These are phyloP conservation scores for Penicillium robsamsonii DNA, from an alignment of 495 filamentous ascomycete species.

Conservation along the genomic window DNA sequence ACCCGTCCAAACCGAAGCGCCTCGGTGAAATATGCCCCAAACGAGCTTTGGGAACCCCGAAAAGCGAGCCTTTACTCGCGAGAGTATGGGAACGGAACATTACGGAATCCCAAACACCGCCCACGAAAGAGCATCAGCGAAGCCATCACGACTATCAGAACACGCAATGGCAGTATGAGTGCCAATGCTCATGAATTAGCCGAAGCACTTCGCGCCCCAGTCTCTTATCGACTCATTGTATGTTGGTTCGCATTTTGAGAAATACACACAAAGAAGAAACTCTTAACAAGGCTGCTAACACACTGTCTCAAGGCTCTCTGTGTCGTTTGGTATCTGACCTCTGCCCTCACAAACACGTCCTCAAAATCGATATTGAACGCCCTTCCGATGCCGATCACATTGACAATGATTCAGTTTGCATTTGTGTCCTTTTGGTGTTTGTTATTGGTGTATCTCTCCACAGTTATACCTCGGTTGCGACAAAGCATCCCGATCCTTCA, in stretches of 20 bases:
- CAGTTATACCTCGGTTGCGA: conserved; percentile 63
- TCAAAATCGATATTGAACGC: conserved; percentile 96
- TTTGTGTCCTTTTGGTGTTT: conserved; percentile 91
- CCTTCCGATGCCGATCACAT: conserved; percentile 85
- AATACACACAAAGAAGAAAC: neutral
- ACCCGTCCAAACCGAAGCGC: conserved; percentile 24
- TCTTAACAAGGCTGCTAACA: conserved; percentile 12
- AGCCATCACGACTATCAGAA: conserved; percentile 76
- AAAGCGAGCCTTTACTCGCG: conserved; percentile 32
- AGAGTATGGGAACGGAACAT: conserved; percentile 42
- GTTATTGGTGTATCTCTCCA: conserved; percentile 68
- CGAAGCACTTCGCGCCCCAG: conserved; percentile 82
- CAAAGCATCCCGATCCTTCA: conserved; percentile 72
- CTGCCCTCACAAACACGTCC: conserved; percentile 93
- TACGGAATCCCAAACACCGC: conserved; percentile 56
- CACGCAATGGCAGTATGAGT: conserved; percentile 75
- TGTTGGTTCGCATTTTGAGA: conserved; percentile 29
- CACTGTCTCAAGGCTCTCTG: conserved; percentile 63
- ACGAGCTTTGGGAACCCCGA: conserved; percentile 40
- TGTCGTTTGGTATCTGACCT: conserved; percentile 88
- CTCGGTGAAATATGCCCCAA: conserved; percentile 34
- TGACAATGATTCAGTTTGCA: conserved; percentile 93
- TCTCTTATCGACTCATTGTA: conserved; percentile 86
- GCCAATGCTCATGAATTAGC: conserved; percentile 92
- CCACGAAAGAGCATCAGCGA: conserved; percentile 83